These are phyloP conservation scores for Solanum tarijense DNA, from an alignment of 257 asterid genomes.

Conservation along the genomic window DNA sequence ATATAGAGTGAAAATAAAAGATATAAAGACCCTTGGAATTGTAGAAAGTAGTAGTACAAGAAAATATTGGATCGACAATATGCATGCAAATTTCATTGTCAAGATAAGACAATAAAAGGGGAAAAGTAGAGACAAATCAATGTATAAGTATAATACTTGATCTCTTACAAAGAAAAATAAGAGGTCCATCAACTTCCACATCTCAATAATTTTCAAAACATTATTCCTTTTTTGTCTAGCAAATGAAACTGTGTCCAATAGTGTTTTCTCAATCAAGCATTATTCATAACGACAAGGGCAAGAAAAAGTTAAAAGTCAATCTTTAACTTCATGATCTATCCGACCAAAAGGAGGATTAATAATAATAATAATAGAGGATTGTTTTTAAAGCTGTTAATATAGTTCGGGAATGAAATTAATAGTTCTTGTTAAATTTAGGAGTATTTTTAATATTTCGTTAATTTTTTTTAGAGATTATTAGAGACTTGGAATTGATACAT, in stretches of 20 bases:
- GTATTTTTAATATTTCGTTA: rapidly evolving
- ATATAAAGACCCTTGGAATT: neutral
- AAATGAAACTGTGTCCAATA: neutral
- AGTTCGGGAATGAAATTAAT: too few relatives aligned
- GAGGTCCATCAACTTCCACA: neutral
- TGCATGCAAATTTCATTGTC: neutral
- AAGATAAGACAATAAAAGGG: neutral
- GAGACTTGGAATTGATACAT: neutral
- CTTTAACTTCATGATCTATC: neutral
- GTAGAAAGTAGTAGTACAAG: neutral
- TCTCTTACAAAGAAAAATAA: neutral
- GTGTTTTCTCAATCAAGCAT: neutral
- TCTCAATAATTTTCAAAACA: neutral
- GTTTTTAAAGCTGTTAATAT: too few relatives aligned
- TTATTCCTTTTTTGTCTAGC: neutral
- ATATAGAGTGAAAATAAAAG: neutral
- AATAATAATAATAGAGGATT: neutral
- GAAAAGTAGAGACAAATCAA: neutral
- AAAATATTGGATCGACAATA: neutral
- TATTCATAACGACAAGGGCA: neutral
- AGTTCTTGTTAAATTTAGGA: rapidly evolving
- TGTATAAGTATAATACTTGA: neutral
- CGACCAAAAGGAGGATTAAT: neutral
- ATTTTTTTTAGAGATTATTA: neutral
- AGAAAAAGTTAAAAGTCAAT: neutral